Evolutionary conservation across 2,329 filamentous ascomycete species (phyloP).

Genomic region (Alternaria triticimaculans): DNA sequence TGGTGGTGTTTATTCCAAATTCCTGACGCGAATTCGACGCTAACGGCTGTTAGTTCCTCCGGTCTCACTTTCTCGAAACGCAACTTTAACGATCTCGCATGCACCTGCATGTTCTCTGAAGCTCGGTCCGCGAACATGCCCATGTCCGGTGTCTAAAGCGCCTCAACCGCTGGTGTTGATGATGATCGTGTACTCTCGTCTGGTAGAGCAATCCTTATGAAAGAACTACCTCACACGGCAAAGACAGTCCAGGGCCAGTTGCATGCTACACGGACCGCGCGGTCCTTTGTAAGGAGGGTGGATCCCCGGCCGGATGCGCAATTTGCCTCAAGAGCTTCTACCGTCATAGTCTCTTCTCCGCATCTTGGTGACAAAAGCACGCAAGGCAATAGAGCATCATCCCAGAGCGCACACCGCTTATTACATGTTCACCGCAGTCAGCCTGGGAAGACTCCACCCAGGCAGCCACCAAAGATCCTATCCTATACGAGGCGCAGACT

Average conservation of each 20-base stretch:
- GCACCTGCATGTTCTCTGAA: conserved; percentile 5
- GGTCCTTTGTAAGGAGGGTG: neutral
- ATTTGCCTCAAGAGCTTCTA: neutral
- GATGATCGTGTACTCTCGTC: neutral
- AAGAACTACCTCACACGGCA: neutral
- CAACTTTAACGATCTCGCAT: conserved; percentile 15
- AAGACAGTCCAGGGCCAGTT: neutral
- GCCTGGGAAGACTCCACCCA: neutral
- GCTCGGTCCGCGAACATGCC: conserved; percentile 4
- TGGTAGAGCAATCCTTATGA: neutral
- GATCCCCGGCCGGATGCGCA: neutral
- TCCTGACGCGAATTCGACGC: conserved; percentile 21
- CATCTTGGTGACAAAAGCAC: neutral
- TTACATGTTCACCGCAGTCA: neutral
- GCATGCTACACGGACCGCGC: neutral
- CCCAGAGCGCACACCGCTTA: neutral
- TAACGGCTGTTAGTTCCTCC: conserved; percentile 19
- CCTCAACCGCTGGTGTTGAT: neutral
- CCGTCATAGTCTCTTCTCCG: neutral
- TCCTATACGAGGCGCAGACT: neutral
- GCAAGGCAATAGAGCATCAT: neutral
- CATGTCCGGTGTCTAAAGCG: neutral
- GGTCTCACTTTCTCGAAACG: conserved; percentile 22
- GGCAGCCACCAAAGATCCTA: neutral
- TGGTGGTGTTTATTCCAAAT: conserved; percentile 42